Base-by-base conservation (phyloP, 1,139 yeast genomes). In the Debaryomyces coudertii region DNA sequence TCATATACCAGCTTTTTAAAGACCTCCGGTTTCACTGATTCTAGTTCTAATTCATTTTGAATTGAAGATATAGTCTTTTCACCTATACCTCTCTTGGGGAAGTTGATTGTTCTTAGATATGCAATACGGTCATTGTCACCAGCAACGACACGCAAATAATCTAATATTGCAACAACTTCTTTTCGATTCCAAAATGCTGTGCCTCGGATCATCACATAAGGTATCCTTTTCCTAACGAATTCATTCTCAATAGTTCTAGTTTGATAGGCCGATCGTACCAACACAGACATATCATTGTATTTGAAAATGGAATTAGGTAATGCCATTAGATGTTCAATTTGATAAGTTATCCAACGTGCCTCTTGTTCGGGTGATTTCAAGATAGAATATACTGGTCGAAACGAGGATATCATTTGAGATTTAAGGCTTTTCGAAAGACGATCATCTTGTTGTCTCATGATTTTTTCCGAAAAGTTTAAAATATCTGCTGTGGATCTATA, bases 401-500 rank as follows among this genome's bases (percentile, higher is more conserved):
- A 66, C 3, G 76, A 65, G 4, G 58, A 47, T 1, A 48, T 48
- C 16, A 63, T 58, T 50, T 80, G 85, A 0, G 90, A 80, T 8
- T 56, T 59, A 23, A 86, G 64, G 0, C 63, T 56, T 48, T 82
- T 80, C 2, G 57, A 47, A 1, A 65, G 63, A 43, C 90, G 69
- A 9, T 65, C 61, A 5, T 50, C 42, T 54, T 87, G 92, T 52
- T 83, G 85, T 40, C 73, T 68, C 79, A 93, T 90, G 9, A 92
- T 63, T 0, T 63, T 55, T 53, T 87, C 90, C 7, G 97, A 86
- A 6, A 85, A 60, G 28, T 76, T 66, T 8, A 93, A 67, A 31
- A 93, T 86, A 23, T 76, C 80, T 31, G 76, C 71, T 0, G 96
- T 83, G 0, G 97, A 90, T 42, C 99, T 71, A 62, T 92, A 93